A percentile compares a stretch with the other conserved stretches of the same genome.
Evolutionary conservation across 257 asterid genomes (phyloP).

Genomic region (Solanum bulbocastanum): DNA sequence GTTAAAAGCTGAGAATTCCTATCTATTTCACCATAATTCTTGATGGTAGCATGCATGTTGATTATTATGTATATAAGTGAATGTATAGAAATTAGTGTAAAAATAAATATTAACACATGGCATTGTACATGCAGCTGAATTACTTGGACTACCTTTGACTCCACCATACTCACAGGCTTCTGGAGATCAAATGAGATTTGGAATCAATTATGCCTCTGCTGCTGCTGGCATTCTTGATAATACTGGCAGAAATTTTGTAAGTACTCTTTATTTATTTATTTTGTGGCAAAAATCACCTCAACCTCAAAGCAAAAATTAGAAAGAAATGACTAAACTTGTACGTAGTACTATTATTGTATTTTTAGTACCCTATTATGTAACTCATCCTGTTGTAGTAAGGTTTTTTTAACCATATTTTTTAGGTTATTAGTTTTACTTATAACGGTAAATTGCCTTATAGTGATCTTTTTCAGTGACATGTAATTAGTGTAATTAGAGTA

Average conservation of each 20-base stretch:
- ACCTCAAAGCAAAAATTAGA: background rate
- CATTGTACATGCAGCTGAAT: conserved; percentile 35
- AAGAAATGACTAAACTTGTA: background rate
- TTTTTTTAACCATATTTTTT: background rate
- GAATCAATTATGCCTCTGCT: conserved; percentile 61
- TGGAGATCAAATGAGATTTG: conserved; percentile 32
- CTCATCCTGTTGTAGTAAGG: background rate
- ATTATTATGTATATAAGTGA: background rate
- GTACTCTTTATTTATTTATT: background rate
- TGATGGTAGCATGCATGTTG: background rate
- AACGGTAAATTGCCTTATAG: background rate
- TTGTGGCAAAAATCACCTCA: background rate
- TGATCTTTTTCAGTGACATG: background rate
- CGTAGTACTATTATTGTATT: background rate
- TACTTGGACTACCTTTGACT: conserved; percentile 50
- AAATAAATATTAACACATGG: background rate
- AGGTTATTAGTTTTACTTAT: background rate
- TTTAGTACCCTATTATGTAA: background rate
- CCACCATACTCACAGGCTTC: conserved; percentile 41
- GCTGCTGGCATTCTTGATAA: conserved; percentile 66
- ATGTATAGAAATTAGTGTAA: background rate
- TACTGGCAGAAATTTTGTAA: conserved; percentile 60
- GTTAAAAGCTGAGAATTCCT: too few relatives aligned
- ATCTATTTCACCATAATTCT: background rate
- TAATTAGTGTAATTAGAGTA: background rate